Conservation (phyloP, 768 basidiomycete genomes). For the Boletus tomentosulus region DNA sequence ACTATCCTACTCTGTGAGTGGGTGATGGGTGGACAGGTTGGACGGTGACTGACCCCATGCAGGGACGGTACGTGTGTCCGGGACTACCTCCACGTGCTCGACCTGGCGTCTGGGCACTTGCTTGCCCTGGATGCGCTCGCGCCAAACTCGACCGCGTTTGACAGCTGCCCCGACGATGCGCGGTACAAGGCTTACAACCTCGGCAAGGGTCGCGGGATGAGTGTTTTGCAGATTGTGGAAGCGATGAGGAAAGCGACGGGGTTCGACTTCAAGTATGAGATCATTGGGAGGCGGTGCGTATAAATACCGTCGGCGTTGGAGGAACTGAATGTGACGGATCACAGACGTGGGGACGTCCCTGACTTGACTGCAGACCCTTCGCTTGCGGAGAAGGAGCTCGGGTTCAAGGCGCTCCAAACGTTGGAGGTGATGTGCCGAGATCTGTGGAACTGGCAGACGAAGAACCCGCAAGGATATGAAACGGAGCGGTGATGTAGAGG, state of each 20-base stretch:
- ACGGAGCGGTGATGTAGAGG: constrained; percentile 23
- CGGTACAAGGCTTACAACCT: constrained; percentile 96
- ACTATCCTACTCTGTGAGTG: constrained; percentile 88
- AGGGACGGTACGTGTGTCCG: constrained; percentile 98
- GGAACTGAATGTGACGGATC: constrained; percentile 6
- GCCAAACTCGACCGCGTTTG: constrained; percentile 54
- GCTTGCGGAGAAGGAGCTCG: constrained; percentile 88
- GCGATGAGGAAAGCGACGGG: constrained; percentile 93
- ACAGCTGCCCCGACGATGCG: constrained; percentile 45
- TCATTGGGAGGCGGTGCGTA: constrained; percentile 84
- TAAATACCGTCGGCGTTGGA: neutral
- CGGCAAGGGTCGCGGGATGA: constrained; percentile 88
- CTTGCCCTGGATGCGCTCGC: constrained; percentile 83
- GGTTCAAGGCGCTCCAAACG: constrained; percentile 77
- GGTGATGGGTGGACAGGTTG: neutral
- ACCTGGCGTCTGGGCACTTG: constrained; percentile 91
- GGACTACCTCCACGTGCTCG: constrained; percentile 90
- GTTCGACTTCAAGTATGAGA: constrained; percentile 82
- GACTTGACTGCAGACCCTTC: constrained; percentile 92
- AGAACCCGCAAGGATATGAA: constrained; percentile 74
- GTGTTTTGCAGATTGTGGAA: constrained; percentile 89
- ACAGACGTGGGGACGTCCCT: constrained; percentile 89
- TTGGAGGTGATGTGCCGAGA: constrained; percentile 94
- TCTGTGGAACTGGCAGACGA: constrained; percentile 99
- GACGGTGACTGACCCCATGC: constrained; percentile 1